Evolutionary conservation across 2,329 filamentous ascomycete genomes (phyloP).

Genomic region (Herpotrichia juniperi): DNA sequence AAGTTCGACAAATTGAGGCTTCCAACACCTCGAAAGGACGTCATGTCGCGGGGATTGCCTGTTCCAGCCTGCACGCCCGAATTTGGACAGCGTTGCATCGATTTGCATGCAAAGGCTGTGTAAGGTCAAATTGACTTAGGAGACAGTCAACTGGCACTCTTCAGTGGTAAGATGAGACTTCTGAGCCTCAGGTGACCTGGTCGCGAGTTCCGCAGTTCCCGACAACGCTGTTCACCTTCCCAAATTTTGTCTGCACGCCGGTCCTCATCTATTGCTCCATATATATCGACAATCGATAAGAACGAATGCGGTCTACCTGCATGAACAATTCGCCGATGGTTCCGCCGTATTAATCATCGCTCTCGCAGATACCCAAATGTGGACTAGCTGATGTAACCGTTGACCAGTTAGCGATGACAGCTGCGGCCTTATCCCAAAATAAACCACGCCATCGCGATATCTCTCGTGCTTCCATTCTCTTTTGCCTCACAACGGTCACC

Average conservation of each 20-base stretch:
- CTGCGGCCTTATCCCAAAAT: conserved; percentile 39
- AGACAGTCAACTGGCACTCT: background rate
- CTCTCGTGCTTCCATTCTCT: conserved; percentile 26
- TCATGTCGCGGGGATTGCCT: background rate
- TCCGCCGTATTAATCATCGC: conserved; percentile 35
- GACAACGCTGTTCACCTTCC: background rate
- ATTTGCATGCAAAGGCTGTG: background rate
- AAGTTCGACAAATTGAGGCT: background rate
- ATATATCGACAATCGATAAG: background rate
- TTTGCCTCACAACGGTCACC: conserved; percentile 29
- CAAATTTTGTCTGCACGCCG: background rate
- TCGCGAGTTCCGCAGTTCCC: background rate
- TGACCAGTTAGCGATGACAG: conserved; percentile 30
- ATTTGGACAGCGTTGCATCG: background rate
- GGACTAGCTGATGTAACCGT: conserved; percentile 36
- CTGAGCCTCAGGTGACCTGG: background rate
- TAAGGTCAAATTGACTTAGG: background rate
- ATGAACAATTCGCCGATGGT: background rate
- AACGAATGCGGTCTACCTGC: background rate
- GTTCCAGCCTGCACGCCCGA: background rate
- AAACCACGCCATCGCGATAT: conserved; percentile 30
- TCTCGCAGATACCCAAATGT: conserved; percentile 25
- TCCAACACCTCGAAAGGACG: background rate
- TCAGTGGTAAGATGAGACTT: background rate
- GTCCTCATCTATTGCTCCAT: conserved; percentile 1